phyloP scores from a whole-genome alignment of 2,329 filamentous ascomycete genomes.

The Sodiomyces alkalinus region DNA sequence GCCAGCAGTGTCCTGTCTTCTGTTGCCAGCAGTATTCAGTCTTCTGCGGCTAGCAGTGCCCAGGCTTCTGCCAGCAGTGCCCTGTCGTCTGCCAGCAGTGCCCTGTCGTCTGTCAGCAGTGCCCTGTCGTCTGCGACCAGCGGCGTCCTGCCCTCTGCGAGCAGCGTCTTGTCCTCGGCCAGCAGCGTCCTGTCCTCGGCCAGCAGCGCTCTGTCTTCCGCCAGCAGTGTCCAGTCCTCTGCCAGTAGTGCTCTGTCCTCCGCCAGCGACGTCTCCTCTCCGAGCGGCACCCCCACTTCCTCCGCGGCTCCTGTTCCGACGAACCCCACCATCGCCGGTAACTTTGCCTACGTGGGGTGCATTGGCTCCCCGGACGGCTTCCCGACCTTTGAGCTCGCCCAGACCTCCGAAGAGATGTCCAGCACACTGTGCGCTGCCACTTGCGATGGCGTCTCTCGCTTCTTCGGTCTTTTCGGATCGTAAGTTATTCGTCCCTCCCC shows the following conservation, averaged over 20 bases:
- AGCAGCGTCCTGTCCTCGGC: too few relatives aligned
- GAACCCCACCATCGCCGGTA: conserved; percentile 6
- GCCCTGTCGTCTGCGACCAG: too few relatives aligned
- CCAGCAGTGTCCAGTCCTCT: not conserved
- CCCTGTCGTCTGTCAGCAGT: too few relatives aligned
- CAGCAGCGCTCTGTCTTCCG: not conserved
- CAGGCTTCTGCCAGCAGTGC: too few relatives aligned
- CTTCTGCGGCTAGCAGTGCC: too few relatives aligned
- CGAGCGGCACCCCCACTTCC: not conserved
- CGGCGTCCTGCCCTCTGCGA: too few relatives aligned
- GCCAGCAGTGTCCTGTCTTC: too few relatives aligned
- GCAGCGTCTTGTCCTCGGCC: too few relatives aligned
- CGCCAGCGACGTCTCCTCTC: not conserved
- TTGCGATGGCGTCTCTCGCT: conserved; percentile 9
- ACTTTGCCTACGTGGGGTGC: conserved; percentile 14
- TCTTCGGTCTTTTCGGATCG: conserved; percentile 1
- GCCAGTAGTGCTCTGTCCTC: not conserved
- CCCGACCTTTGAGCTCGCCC: conserved; percentile 10
- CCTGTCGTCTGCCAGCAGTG: too few relatives aligned
- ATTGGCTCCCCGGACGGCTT: conserved; percentile 13
- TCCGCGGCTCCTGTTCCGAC: not conserved
- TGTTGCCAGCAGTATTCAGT: too few relatives aligned
- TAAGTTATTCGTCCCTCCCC: not conserved
- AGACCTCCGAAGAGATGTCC: conserved; percentile 8
- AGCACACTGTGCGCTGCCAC: conserved; percentile 11